Conservation (phyloP, 805 yeast species). For the Hanseniaspora lindneri region DNA sequence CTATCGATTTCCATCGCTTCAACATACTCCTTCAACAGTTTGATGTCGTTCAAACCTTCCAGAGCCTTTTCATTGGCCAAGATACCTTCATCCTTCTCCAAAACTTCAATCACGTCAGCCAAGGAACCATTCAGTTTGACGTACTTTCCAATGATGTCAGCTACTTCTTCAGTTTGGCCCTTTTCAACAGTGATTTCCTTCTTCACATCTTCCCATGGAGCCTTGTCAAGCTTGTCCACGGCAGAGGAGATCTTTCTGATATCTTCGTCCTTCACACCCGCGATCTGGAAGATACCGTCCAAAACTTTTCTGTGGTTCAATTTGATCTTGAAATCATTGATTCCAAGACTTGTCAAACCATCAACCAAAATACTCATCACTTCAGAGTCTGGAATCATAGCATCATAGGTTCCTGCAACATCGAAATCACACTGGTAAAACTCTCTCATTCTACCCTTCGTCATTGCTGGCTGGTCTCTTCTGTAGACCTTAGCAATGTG, state of each 20-base stretch:
- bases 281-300: slow-evolving; percentile 88
- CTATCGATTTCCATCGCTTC: slow-evolving; percentile 68
- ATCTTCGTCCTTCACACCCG: slow-evolving; percentile 90
- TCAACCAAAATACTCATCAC: slow-evolving; percentile 68
- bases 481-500: slow-evolving; percentile 98
- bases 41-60: slow-evolving; percentile 73
- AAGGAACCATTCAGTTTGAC: slow-evolving; percentile 77
- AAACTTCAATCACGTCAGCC: slow-evolving; percentile 43
- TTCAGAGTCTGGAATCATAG: slow-evolving; percentile 96
- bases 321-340: slow-evolving; percentile 79
- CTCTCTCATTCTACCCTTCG: slow-evolving; percentile 99
- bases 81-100: slow-evolving; percentile 49
- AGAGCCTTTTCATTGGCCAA: slow-evolving; percentile 59
- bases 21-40: slow-evolving; percentile 56
- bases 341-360: slow-evolving; percentile 74
- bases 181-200: slow-evolving; percentile 87
- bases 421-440: slow-evolving; percentile 98
- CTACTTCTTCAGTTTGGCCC: slow-evolving; percentile 80
- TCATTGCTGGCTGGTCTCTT: slow-evolving; percentile 99
- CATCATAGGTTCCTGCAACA: slow-evolving; percentile 82
- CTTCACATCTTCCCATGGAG: slow-evolving; percentile 90
- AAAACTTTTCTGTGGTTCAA: slow-evolving; percentile 89
- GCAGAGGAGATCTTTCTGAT: slow-evolving; percentile 89
- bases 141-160: slow-evolving; percentile 83
- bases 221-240: slow-evolving; percentile 89